phyloP scores from a whole-genome alignment of 2,329 filamentous ascomycete species.

The Emergomyces pasteurianus region DNA sequence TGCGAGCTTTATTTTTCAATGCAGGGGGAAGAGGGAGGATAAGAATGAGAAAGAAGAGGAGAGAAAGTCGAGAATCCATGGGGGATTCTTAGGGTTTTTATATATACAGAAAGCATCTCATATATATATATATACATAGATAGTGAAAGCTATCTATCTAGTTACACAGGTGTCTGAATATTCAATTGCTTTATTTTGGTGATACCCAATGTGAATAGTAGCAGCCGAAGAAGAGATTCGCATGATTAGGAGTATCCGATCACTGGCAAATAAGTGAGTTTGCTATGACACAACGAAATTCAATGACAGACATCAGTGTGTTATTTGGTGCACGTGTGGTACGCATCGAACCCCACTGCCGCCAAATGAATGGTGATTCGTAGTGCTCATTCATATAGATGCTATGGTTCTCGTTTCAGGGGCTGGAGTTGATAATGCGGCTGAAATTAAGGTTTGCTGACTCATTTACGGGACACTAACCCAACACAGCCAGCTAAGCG shows the following conservation, averaged over 20 bases:
- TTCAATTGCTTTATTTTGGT: neutral
- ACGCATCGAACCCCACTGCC: neutral
- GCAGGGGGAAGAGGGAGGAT: neutral
- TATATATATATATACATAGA: neutral
- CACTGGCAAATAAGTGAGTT: neutral
- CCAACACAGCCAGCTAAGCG: conserved; percentile 24
- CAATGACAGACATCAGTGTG: neutral
- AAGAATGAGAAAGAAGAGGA: neutral
- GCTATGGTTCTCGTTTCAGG: too few species aligned
- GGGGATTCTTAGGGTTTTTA: neutral
- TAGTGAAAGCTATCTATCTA: too few species aligned
- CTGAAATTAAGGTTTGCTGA: conserved; percentile 1
- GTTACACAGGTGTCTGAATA: neutral
- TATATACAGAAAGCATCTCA: neutral
- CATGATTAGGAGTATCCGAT: neutral
- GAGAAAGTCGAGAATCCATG: neutral
- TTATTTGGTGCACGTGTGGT: neutral
- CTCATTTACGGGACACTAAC: conserved; percentile 1
- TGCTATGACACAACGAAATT: too few species aligned
- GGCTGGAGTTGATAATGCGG: neutral
- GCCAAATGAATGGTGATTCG: neutral
- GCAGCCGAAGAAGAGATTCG: neutral
- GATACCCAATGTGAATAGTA: neutral
- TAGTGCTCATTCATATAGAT: neutral
- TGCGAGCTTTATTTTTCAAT: neutral